Conservation (phyloP, 2,329 filamentous ascomycete species). For the Decorospora gaudefroyi region DNA sequence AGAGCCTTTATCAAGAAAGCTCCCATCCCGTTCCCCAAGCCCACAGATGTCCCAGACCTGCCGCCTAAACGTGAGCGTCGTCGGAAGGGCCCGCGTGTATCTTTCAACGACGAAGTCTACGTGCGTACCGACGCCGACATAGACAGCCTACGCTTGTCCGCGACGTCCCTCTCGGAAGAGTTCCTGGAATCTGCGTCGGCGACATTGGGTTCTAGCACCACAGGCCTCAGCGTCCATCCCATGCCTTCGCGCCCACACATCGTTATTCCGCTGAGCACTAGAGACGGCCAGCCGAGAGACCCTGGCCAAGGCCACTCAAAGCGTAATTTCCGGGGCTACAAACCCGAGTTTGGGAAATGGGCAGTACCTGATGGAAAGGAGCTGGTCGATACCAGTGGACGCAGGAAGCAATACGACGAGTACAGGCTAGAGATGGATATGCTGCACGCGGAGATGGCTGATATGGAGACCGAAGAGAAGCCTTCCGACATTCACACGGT, state of each 20-base stretch:
- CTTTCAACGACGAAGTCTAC: conserved; percentile 4
- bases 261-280: conserved; percentile 1
- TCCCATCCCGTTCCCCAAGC: background rate
- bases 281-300: too few relatives aligned
- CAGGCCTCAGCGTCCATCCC: background rate
- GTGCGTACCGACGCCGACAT: conserved; percentile 12
- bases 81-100: conserved; percentile 1
- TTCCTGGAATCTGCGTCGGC: background rate
- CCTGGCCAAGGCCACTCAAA: too few relatives aligned
- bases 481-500: too few relatives aligned
- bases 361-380: too few relatives aligned
- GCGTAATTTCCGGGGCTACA: too few relatives aligned
- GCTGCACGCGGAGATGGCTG: too few relatives aligned
- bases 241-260: background rate
- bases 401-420: too few relatives aligned
- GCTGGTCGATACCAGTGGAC: too few relatives aligned
- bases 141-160: conserved; percentile 11
- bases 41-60: background rate
- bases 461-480: too few relatives aligned
- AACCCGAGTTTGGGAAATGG: too few relatives aligned
- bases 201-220: background rate
- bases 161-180: background rate
- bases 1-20: background rate
- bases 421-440: too few relatives aligned
- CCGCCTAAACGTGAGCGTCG: conserved; percentile 10